phyloP scores from a whole-genome alignment of 2,329 filamentous ascomycete genomes.

The Talaromyces funiculosus region DNA sequence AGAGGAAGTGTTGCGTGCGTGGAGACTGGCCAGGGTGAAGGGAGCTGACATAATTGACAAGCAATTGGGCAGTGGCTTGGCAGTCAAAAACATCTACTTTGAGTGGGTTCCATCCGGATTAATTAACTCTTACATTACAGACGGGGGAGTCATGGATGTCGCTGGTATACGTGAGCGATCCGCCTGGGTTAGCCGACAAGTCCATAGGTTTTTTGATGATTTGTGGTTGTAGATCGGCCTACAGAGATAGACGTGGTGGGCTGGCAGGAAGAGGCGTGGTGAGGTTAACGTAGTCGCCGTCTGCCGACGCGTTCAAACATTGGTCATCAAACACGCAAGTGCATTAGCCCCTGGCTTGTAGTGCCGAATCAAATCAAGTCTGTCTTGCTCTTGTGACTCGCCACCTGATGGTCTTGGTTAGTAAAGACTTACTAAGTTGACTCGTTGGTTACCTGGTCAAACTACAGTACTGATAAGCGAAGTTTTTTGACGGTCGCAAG shows the following conservation, averaged over 20 bases:
- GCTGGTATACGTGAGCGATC: conserved; percentile 41
- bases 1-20: conserved; percentile 46
- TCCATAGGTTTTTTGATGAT: conserved; percentile 40
- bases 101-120: conserved; percentile 53
- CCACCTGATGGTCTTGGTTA: no score
- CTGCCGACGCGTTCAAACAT: neutral
- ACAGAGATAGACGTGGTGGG: neutral
- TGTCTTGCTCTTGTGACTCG: neutral
- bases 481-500: no score
- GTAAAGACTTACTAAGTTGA: no score
- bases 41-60: conserved; percentile 17
- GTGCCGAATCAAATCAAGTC: neutral
- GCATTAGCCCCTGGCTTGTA: neutral
- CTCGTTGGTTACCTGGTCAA: no score
- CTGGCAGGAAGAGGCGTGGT: no score
- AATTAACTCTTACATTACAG: conserved; percentile 52
- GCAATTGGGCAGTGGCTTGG: conserved; percentile 16
- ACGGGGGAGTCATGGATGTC: conserved; percentile 44
- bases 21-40: conserved; percentile 32
- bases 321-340: neutral
- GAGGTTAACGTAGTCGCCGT: neutral
- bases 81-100: conserved; percentile 50
- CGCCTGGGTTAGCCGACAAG: conserved; percentile 30
- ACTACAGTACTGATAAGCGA: no score
- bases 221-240: conserved; percentile 25